Evolutionary conservation across 2,329 filamentous ascomycete species (phyloP).

Genomic region (Fusarium udum): DNA sequence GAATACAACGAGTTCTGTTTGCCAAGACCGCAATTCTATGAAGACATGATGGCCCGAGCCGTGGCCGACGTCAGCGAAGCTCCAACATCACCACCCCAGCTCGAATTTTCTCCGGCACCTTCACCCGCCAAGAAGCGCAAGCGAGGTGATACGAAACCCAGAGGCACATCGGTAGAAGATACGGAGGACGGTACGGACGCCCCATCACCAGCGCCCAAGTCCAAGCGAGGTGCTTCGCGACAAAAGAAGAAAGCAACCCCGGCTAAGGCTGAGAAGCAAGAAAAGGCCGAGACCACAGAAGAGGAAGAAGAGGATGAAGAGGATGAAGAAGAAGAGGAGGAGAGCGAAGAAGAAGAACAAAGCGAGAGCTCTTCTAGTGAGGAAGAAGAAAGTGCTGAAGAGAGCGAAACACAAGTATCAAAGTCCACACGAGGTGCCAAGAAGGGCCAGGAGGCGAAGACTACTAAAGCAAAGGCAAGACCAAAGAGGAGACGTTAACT

Average conservation of each 20-base stretch:
- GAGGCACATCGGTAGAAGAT: constrained; percentile 58
- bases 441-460: constrained; percentile 45
- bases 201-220: constrained; percentile 48
- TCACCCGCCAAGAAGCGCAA: constrained; percentile 57
- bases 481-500: constrained; percentile 43
- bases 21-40: constrained; percentile 58
- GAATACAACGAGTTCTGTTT: constrained; percentile 74
- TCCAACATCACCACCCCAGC: constrained; percentile 56
- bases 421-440: constrained; percentile 50
- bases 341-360: constrained; percentile 49
- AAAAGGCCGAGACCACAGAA: constrained; percentile 48
- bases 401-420: constrained; percentile 51
- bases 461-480: constrained; percentile 44
- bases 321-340: constrained; percentile 43
- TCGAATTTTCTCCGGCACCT: constrained; percentile 51
- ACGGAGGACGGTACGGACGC: constrained; percentile 57
- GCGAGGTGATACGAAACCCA: constrained; percentile 53
- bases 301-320: constrained; percentile 50
- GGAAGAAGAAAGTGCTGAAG: constrained; percentile 49
- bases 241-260: constrained; percentile 57
- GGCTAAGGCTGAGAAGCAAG: constrained; percentile 51
- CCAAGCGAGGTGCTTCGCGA: constrained; percentile 54
- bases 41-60: constrained; percentile 57
- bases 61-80: constrained; percentile 59
- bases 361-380: constrained; percentile 48